Percentiles rank a stretch among this genome's conserved stretches.
phyloP scores from a whole-genome alignment of 768 basidiomycete genomes.

The Mycena polygramma region DNA sequence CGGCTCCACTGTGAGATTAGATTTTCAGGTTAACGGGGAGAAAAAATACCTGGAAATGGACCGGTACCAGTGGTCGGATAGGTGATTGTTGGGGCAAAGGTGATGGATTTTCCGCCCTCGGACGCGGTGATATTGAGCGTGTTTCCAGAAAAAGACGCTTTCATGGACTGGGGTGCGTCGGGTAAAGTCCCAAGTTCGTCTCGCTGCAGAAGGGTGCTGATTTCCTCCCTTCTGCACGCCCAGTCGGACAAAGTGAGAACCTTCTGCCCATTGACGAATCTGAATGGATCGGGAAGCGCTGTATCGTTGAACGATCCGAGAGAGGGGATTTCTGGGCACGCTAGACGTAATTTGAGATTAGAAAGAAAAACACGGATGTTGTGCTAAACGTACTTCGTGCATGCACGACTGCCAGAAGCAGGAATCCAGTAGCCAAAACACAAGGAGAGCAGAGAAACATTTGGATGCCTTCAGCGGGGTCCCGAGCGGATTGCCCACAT shows the following conservation, averaged over 20 bases:
- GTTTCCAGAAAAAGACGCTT: slow-evolving; percentile 48
- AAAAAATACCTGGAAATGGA: slow-evolving; percentile 53
- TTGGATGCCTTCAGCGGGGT: neutral
- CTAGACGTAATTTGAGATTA: neutral
- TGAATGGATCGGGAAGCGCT: slow-evolving; percentile 55
- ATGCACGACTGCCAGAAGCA: slow-evolving; percentile 13
- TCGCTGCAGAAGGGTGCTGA: slow-evolving; percentile 49
- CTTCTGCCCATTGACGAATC: slow-evolving; percentile 48
- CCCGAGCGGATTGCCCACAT: neutral
- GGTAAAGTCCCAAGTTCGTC: slow-evolving; percentile 33
- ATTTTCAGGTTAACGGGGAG: too few species aligned
- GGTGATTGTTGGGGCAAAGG: slow-evolving; percentile 51
- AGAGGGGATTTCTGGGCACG: slow-evolving; percentile 27
- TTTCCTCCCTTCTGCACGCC: slow-evolving; percentile 55
- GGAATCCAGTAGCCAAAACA: neutral
- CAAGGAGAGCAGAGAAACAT: slow-evolving; percentile 6
- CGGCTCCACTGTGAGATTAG: too few species aligned
- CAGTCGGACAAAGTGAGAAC: slow-evolving; percentile 52
- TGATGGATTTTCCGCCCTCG: slow-evolving; percentile 47
- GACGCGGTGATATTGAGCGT: slow-evolving; percentile 52
- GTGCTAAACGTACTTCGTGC: neutral
- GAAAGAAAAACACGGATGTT: neutral
- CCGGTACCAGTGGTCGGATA: slow-evolving; percentile 55
- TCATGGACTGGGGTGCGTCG: slow-evolving; percentile 45
- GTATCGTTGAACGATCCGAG: slow-evolving; percentile 31